Evolutionary conservation across 148 eudicot species (phyloP), one percentile per base, ranked within the genome.

Genomic region (Camellia lanceoleosa): DNA sequence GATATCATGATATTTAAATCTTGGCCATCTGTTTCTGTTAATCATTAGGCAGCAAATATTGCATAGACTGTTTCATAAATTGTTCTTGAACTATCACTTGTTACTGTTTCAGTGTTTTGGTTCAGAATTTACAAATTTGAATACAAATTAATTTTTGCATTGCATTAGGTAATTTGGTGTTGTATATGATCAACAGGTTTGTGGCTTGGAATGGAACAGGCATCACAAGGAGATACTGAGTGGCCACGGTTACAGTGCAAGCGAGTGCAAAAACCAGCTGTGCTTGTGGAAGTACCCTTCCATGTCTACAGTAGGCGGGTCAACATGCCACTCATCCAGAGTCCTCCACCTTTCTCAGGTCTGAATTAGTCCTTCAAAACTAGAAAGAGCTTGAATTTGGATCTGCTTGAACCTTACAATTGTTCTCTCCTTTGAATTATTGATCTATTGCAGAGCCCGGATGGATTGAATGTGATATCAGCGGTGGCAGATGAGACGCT

Each of bases 241-340:
- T 42, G 81, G 84, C 19, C 86, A 85, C 74, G 90, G 90, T 9
- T 82, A 30, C 77, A 55, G 78, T 12, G 7, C 38, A 14, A 12
- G 46, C 9, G 75, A 68, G 41, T 18, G 18, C 14, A 55, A 67
- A 9, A 66, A 83, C 78, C 75, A 65, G 20, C 16, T 87, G n/a
- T 83, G 86, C 66, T 58, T 87, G 77, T 87, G 90, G 90, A 85
- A 19, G 79, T 87, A 87, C 78, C 90, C 90, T 75, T 82, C 90
- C 41, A 81, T 85, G 88, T 62, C 76, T 67, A 80, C 64, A 72
- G 47, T 81, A 15, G 84, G 80, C 71, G 81, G 52, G 47, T 9
- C 75, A 20, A 56, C 6, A 38, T 8, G 23, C 23, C 23, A 23
- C 23, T 23, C 59, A 3, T 75, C 84, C 4, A 77, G 90, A 70